Evolutionary conservation across 306 rosid species (phyloP).

Genomic region (Ormosia emarginata): DNA sequence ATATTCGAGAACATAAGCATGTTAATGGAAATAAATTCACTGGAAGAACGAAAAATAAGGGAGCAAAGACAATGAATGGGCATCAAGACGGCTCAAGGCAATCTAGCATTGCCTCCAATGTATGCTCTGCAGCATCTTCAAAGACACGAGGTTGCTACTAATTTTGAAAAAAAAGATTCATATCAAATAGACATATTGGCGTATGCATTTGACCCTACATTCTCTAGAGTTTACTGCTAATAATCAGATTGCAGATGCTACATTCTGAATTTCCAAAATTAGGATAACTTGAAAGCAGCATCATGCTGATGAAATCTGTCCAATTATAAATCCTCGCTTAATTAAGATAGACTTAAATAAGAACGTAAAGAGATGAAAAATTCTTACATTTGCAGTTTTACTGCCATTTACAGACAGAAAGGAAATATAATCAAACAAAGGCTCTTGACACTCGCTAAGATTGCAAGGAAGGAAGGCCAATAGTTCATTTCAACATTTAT

Average conservation of each 20-base stretch:
- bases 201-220: background rate
- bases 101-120: background rate
- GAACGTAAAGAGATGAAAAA: background rate
- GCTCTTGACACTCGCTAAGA: conserved; percentile 79
- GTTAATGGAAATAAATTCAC: background rate
- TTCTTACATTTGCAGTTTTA: conserved; percentile 67
- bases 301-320: background rate
- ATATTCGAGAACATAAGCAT: background rate
- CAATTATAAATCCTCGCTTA: background rate
- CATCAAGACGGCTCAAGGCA: background rate
- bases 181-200: background rate
- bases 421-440: conserved; percentile 55
- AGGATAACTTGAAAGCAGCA: background rate
- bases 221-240: background rate
- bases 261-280: background rate
- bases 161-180: background rate
- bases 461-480: conserved; percentile 93
- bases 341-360: background rate
- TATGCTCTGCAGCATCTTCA: background rate
- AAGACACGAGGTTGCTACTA: background rate
- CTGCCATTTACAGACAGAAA: conserved; percentile 58
- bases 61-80: background rate
- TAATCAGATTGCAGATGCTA: background rate
- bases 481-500: conserved; percentile 83
- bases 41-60: background rate